phyloP scores from a whole-genome alignment of 169 alveolate genomes.

The Plasmodium inui region DNA sequence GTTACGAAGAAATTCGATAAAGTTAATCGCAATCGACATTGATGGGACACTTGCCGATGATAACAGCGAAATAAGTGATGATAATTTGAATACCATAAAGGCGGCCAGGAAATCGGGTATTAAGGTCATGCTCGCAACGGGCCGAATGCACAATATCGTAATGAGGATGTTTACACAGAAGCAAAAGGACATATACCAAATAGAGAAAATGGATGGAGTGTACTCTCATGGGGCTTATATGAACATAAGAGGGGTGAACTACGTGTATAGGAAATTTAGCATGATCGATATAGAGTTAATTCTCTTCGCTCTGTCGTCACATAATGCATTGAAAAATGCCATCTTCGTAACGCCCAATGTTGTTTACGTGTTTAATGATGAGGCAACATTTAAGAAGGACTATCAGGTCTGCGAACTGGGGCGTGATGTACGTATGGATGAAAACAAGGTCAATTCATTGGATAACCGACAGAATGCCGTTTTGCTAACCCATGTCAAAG shows the following conservation, averaged over 20 bases:
- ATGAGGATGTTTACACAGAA: slow-evolving; percentile 20
- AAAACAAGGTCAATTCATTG: neutral
- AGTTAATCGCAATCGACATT: slow-evolving; percentile 45
- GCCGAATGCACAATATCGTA: neutral
- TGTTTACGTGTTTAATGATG: slow-evolving; percentile 20
- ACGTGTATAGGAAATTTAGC: slow-evolving; percentile 6
- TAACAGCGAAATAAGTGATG: neutral
- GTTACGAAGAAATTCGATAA: slow-evolving; percentile 12
- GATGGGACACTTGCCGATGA: slow-evolving; percentile 69
- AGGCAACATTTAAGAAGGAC: neutral
- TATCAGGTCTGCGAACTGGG: neutral
- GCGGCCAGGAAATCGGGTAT: slow-evolving; percentile 18
- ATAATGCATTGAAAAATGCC: slow-evolving; percentile 19
- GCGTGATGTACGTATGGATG: neutral
- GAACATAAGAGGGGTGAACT: slow-evolving; percentile 25
- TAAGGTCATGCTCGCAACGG: slow-evolving; percentile 54
- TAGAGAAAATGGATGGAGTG: slow-evolving; percentile 44
- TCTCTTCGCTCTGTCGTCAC: slow-evolving; percentile 12
- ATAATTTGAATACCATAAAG: slow-evolving; percentile 13
- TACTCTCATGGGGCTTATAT: slow-evolving; percentile 43
- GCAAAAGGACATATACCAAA: slow-evolving; percentile 13
- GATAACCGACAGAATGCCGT: slow-evolving; percentile 7
- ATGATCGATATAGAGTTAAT: slow-evolving; percentile 19
- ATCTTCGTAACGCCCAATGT: slow-evolving; percentile 17
- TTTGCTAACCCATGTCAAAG: slow-evolving; percentile 8